phyloP scores from a whole-genome alignment of 1,139 yeast genomes.

The Diutina ranongensis region DNA sequence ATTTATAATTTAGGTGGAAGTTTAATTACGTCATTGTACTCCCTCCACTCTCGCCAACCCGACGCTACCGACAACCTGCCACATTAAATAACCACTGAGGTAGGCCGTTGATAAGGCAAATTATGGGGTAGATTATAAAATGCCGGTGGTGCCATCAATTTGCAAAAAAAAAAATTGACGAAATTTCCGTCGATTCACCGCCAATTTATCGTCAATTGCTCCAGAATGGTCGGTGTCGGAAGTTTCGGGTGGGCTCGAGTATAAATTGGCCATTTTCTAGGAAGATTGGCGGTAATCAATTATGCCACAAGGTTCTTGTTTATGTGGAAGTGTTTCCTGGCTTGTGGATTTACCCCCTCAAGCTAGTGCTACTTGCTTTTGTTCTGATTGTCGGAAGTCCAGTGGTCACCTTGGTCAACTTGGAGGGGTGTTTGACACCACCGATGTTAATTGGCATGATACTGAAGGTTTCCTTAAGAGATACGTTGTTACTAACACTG shows the following conservation, averaged over 20 bases:
- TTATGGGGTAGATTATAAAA: no score
- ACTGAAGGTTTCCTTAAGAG: not conserved
- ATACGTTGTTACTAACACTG: not conserved
- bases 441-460: not conserved
- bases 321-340: not conserved
- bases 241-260: not conserved
- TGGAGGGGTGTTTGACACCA: not conserved
- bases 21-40: no score
- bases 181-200: no score
- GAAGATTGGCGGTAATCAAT: not conserved
- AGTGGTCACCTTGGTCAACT: conserved; percentile 5
- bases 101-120: no score
- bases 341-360: not conserved
- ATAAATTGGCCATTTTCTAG: not conserved
- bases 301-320: conserved; percentile 1
- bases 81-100: no score
- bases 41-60: no score
- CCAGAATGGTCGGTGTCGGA: not conserved
- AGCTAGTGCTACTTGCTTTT: not conserved
- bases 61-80: no score
- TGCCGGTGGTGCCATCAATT: no score
- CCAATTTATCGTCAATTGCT: no score
- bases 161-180: no score
- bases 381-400: not conserved
- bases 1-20: no score